Base-by-base conservation (phyloP, 352 stramenopile genomes). In the Sclerospora graminicola region DNA sequence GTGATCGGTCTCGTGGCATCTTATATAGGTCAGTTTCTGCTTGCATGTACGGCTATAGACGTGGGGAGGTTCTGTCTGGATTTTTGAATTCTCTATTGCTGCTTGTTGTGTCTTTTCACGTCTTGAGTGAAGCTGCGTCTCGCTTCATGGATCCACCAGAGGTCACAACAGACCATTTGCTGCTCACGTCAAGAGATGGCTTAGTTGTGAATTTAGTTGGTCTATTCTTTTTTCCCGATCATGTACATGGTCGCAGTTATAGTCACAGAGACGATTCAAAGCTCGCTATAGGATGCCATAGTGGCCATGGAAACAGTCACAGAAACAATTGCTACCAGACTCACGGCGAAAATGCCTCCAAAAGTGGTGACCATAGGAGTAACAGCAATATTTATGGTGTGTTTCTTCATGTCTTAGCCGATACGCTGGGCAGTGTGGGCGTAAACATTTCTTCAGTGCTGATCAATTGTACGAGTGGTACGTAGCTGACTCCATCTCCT, bases 181-280 rank as follows among this genome's bases (percentile, higher is more conserved):
- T n/a, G n/a, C n/a, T n/a, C n/a, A n/a, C n/a, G n/a, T n/a, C n/a
- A n/a, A n/a, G n/a, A n/a, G n/a, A n/a, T n/a, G n/a, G n/a, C n/a
- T n/a, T n/a, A n/a, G n/a, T n/a, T n/a, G n/a, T n/a, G n/a, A n/a
- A n/a, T n/a, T n/a, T n/a, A n/a, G n/a, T n/a, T n/a, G n/a, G n/a
- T 0, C 64, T 96, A 7, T 68, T 93, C 16, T 95, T 89, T 63
- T 95, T 96, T 36, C 85, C 95, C 41, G 85, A 94, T 10, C 69
- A 88, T 11, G 75, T 89, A 0, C 83, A 95, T 27, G 60, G 63
- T 5, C 75, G 88, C 50, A 76, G 68, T 29, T 72, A 90, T 15
- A 55, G 57, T 26, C 68, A 73, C 48, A 63, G 58, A n/a, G n/a
- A n/a, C n/a, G n/a, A n/a, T n/a, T n/a, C n/a, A n/a, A n/a, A n/a